Conservation (phyloP, 2,329 filamentous ascomycete genomes). For the Diaporthe helianthi region DNA sequence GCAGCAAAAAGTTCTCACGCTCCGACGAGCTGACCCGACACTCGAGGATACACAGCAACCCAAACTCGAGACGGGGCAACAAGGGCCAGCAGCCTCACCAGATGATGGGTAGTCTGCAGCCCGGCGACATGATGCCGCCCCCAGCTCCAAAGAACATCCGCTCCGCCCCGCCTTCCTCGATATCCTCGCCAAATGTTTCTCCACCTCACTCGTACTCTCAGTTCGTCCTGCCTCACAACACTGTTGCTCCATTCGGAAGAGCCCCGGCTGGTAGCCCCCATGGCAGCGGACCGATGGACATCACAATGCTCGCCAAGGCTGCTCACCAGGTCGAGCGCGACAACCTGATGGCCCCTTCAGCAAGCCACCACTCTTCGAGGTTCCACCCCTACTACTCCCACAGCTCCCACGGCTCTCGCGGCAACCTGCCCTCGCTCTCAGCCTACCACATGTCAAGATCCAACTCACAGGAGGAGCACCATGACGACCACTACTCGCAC, state of each 20-base stretch:
- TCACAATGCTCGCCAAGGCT: slow-evolving; percentile 66
- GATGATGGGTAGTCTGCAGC: slow-evolving; percentile 52
- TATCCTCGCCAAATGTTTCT: slow-evolving; percentile 94
- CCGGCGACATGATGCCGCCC: slow-evolving; percentile 78
- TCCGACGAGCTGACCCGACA: slow-evolving; percentile 97
- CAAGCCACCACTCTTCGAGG: slow-evolving; percentile 53
- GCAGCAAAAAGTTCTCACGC: slow-evolving; percentile 91
- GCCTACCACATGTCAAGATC: slow-evolving; percentile 95
- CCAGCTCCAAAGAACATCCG: slow-evolving; percentile 81
- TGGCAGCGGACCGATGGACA: slow-evolving; percentile 53
- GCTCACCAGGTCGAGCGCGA: slow-evolving; percentile 70
- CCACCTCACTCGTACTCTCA: slow-evolving; percentile 88
- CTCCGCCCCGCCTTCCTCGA: slow-evolving; percentile 84
- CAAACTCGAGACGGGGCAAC: slow-evolving; percentile 92
- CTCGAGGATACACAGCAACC: slow-evolving; percentile 98
- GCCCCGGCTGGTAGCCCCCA: slow-evolving; percentile 50
- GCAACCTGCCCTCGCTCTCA: slow-evolving; percentile 76
- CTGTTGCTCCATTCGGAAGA: slow-evolving; percentile 58
- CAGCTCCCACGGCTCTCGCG: slow-evolving; percentile 57
- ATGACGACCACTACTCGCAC: slow-evolving; percentile 77
- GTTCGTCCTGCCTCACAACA: slow-evolving; percentile 61
- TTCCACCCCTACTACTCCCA: slow-evolving; percentile 63
- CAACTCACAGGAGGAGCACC: slow-evolving; percentile 79
- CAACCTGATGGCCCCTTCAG: slow-evolving; percentile 49
- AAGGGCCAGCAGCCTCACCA: slow-evolving; percentile 67